These are phyloP conservation scores for Didymella lethalis DNA, from an alignment of 2,329 filamentous ascomycete genomes.

Conservation along the genomic window DNA sequence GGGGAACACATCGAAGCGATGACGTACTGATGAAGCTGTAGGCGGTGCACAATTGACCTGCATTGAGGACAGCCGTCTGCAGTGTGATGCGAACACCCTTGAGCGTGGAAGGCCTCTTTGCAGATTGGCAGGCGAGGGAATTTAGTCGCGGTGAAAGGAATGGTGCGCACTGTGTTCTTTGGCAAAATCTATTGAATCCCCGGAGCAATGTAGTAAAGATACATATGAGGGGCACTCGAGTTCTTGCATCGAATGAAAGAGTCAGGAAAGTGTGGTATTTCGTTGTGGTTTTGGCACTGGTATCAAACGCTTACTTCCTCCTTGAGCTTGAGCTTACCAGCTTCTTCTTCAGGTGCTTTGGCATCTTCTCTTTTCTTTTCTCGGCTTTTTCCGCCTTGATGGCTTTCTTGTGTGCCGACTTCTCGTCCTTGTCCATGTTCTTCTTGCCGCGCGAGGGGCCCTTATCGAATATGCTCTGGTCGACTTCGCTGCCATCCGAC, in stretches of 20 bases:
- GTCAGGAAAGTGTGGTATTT: not conserved
- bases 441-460: conserved; percentile 52
- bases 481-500: conserved; percentile 36
- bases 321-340: conserved; percentile 70
- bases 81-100: conserved; percentile 34
- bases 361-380: conserved; percentile 93
- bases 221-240: not conserved
- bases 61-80: conserved; percentile 36
- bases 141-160: not conserved
- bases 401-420: conserved; percentile 85
- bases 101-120: conserved; percentile 37
- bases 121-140: conserved; percentile 11
- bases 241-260: not conserved
- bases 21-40: conserved; percentile 4
- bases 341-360: conserved; percentile 94
- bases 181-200: not conserved
- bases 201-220: not conserved
- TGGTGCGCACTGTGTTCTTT: not conserved
- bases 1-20: not conserved
- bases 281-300: not conserved
- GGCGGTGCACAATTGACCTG: conserved; percentile 40
- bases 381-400: conserved; percentile 97
- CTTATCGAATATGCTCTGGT: conserved; percentile 47
- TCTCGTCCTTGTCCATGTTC: conserved; percentile 90
- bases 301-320: conserved; percentile 60